Base-by-base conservation (phyloP, 345 rosid species). In the Trapa incisa region DNA sequence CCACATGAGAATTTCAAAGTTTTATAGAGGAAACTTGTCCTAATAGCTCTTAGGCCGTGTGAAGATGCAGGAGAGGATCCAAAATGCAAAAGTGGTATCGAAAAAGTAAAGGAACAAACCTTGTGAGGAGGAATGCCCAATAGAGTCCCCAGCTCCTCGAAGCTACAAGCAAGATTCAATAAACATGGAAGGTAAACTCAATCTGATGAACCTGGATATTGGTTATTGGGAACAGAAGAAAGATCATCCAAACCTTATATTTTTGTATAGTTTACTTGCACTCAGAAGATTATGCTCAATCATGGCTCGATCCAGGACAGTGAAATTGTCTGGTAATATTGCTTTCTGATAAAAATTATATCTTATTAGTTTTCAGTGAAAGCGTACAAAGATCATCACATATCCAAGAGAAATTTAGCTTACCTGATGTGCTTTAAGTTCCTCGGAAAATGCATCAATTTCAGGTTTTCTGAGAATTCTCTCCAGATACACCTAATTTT, bases 211-310 rank as follows among this genome's bases (percentile, higher is more conserved):
- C 41, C 43, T 39, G 70, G 41, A 47, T 47, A 29, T 8, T 56
- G 57, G 70, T n/a, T 37, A 68, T 36, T 7, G 54, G 43, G 42
- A 62, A 11, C 17, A 70, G 61, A 67, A 64, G 45, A 15, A 68
- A 42, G 41, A 63, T 15, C 57, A 70, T 52, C 53, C 80, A 3
- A 64, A 88, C 97, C 97, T 85, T 80, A 94, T 94, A 73, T 94
- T 94, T 70, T 92, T 91, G 84, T 94, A 94, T 33, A 91, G 95
- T 72, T 94, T 94, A 81, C 97, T 91, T 38, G 97, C 99, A 79
- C 99, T 94, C 61, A 86, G 80, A 74, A 94, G 95, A 74, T 91
- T 91, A 76, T 94, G 99, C 84, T 94, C 97, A 77, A 94, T 94
- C 96, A 91, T 89, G 65, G 99, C 96, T 41, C 97, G 91, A 70